Evolutionary conservation across 805 yeast species (phyloP).

Genomic region (Schwanniomyces sp.): DNA sequence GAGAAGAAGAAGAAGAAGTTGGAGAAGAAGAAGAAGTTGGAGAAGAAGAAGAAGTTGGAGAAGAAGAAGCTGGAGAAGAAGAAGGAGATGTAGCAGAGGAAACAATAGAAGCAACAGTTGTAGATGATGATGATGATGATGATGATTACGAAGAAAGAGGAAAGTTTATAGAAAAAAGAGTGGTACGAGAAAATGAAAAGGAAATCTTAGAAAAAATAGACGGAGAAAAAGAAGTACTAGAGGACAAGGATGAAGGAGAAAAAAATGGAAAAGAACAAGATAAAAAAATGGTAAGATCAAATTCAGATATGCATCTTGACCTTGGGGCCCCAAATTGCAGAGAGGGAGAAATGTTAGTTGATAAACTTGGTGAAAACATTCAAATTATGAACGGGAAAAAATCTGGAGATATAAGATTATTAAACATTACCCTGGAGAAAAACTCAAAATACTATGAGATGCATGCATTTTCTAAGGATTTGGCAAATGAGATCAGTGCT

Average conservation of each 20-base stretch:
- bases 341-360: too few relatives aligned
- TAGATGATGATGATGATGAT: not conserved
- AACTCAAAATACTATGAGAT: too few relatives aligned
- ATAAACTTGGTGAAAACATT: too few relatives aligned
- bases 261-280: constrained; percentile 1
- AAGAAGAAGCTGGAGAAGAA: not conserved
- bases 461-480: too few relatives aligned
- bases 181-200: constrained; percentile 1
- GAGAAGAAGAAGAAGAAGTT: not conserved
- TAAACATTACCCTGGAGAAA: too few relatives aligned
- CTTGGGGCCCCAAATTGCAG: too few relatives aligned
- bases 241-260: constrained; percentile 1
- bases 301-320: too few relatives aligned
- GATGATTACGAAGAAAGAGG: not conserved
- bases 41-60: not conserved
- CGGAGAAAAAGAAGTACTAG: constrained; percentile 5
- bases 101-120: not conserved
- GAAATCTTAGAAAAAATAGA: not conserved
- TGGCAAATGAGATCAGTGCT: too few relatives aligned
- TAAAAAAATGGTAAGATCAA: not conserved
- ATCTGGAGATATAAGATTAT: too few relatives aligned
- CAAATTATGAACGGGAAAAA: too few relatives aligned
- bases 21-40: not conserved
- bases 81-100: not conserved
- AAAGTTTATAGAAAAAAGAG: not conserved